Base-by-base conservation (phyloP, 495 filamentous ascomycete species). In the Thozetella sp. region DNA sequence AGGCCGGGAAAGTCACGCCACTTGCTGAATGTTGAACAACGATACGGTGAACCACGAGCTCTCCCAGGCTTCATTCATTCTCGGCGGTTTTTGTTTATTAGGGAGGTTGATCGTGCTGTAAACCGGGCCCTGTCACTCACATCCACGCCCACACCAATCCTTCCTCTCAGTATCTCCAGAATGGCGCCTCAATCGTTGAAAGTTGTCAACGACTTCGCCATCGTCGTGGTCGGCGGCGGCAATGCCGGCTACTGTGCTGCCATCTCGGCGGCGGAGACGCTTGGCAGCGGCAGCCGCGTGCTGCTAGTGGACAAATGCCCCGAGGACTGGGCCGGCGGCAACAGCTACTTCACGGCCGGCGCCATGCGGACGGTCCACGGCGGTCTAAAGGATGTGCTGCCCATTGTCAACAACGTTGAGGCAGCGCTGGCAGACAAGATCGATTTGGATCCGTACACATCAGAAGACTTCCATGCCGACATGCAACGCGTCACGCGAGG, bases 161-260 rank as follows among this genome's bases (percentile, higher is more conserved):
- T 15, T 37, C 30, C 30, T 6, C 30, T 37, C 20, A 20, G 20
- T 15, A 10, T 19, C 20, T 20, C 12, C 43, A 48, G 12, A 10
- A 48, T 48, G 43, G 9, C n/a, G 3, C 43, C 43, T n/a, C n/a
- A 9, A n/a, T 10, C 43, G 4, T 11, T n/a, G 3, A 48, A 20
- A 13, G 10, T 48, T n/a, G n/a, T 48, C 4, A 20, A 9, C 11
- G 43, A 48, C n/a, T 48, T 48, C n/a, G 80, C 83, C 62, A 75
- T 88, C 53, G 69, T 88, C 0, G 72, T 89, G 4, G 65, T 86
- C 54, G 85, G 85, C 58, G 67, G 75, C 45, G 86, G 84, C 22
- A 87, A 87, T 63, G 86, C 85, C 17, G 86, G 85, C 25, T 82
- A 87, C 71, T 80, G 70, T 13, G 78, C 85, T 12, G 84, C 83